phyloP scores from a whole-genome alignment of 345 rosid genomes.

The Heritiera littoralis region DNA sequence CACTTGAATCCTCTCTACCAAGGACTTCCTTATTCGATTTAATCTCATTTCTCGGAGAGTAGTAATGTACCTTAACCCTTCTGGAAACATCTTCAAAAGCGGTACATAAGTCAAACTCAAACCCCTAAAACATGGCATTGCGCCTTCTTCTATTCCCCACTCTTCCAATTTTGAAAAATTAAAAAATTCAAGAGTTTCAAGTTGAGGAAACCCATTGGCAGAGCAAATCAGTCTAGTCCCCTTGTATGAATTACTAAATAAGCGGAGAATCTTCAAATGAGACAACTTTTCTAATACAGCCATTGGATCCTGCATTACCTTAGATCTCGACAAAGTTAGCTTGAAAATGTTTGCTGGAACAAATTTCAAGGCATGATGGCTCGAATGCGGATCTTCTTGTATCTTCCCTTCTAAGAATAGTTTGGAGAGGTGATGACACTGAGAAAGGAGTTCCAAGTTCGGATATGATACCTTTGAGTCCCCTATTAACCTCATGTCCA shows the following conservation, averaged over 20 bases:
- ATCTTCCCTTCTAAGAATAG: neutral
- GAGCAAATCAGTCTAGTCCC: neutral
- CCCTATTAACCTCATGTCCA: neutral
- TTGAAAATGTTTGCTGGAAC: neutral
- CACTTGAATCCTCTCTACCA: neutral
- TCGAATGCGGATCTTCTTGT: neutral
- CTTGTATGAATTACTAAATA: neutral
- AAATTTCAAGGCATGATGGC: neutral
- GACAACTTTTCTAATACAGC: neutral
- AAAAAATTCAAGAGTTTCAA: neutral
- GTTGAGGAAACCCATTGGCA: neutral
- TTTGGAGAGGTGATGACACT: neutral
- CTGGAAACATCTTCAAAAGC: neutral
- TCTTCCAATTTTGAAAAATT: too few relatives aligned
- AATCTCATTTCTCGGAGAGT: neutral
- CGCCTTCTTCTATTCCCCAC: neutral
- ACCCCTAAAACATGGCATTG: neutral
- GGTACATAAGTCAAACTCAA: accelerated
- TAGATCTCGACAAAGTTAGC: neutral
- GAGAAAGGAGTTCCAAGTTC: neutral
- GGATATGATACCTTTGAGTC: neutral
- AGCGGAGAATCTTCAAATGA: neutral
- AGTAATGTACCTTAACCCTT: neutral
- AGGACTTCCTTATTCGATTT: neutral
- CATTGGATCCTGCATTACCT: neutral